Evolutionary conservation across 1,139 yeast species (phyloP).

Genomic region (Yamadazyma membranifaciens): DNA sequence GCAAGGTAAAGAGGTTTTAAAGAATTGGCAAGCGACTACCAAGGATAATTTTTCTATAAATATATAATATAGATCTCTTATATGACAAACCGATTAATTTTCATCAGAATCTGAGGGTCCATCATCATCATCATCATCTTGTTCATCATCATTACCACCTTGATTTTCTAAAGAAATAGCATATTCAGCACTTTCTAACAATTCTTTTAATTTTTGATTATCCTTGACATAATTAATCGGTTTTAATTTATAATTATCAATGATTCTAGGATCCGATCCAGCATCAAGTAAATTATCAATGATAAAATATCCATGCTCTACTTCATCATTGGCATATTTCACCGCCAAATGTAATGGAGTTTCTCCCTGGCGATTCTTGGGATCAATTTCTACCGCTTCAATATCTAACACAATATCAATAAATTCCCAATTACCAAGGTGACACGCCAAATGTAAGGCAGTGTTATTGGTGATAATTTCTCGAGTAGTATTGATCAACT

Average conservation of each 20-base stretch:
- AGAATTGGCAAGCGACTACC: conserved; percentile 31
- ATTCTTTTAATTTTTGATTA: conserved; percentile 51
- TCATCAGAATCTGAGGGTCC: conserved; percentile 29
- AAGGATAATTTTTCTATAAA: conserved; percentile 19
- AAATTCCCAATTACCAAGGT: conserved; percentile 82
- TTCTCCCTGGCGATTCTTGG: conserved; percentile 71
- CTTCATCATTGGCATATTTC: conserved; percentile 69
- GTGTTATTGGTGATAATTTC: conserved; percentile 81
- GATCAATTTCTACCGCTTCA: conserved; percentile 90
- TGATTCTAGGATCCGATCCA: conserved; percentile 76
- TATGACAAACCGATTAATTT: conserved; percentile 6
- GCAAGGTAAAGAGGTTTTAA: conserved; percentile 21
- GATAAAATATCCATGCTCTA: conserved; percentile 81
- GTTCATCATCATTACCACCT: conserved; percentile 21
- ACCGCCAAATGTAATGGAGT: conserved; percentile 91
- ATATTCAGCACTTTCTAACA: conserved; percentile 80
- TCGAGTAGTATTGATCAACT: conserved; percentile 62
- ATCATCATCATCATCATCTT: conserved; percentile 23
- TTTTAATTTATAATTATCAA: conserved; percentile 47
- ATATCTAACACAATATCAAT: conserved; percentile 79
- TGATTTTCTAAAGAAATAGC: conserved; percentile 50
- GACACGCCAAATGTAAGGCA: conserved; percentile 79
- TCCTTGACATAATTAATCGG: conserved; percentile 71
- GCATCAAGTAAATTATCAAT: conserved; percentile 85
- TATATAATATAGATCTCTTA: conserved; percentile 1